These are phyloP conservation scores for Paracamarosporium sp. DNA, from an alignment of 2,329 filamentous ascomycete species.

Conservation along the genomic window DNA sequence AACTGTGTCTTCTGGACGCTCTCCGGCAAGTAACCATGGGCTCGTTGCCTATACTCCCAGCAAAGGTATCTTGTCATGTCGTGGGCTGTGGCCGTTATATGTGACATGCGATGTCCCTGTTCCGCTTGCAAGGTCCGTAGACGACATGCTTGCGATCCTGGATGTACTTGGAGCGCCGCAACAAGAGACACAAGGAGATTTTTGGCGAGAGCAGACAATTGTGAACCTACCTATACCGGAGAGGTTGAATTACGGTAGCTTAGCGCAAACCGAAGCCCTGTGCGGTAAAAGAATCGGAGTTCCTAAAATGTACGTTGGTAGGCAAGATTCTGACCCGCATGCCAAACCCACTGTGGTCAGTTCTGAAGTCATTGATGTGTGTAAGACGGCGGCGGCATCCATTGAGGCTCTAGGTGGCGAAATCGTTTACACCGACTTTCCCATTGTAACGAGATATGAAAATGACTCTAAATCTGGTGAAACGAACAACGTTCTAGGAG, in stretches of 20 bases:
- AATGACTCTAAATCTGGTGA: constrained; percentile 25
- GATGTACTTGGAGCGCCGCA: constrained; percentile 58
- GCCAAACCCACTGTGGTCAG: constrained; percentile 46
- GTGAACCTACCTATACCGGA: constrained; percentile 50
- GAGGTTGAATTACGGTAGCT: constrained; percentile 43
- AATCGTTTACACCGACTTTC: constrained; percentile 54
- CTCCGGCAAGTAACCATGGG: constrained; percentile 64
- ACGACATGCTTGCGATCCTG: constrained; percentile 59
- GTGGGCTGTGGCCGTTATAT: constrained; percentile 64
- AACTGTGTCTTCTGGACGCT: constrained; percentile 63
- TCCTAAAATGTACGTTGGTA: constrained; percentile 60
- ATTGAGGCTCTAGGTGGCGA: constrained; percentile 53
- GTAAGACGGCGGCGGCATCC: constrained; percentile 41
- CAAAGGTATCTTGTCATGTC: constrained; percentile 57
- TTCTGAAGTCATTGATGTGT: constrained; percentile 45
- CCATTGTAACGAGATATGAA: constrained; percentile 55
- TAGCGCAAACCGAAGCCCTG: constrained; percentile 43
- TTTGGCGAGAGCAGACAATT: constrained; percentile 61
- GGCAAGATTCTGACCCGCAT: constrained; percentile 34
- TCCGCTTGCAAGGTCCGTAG: constrained; percentile 59
- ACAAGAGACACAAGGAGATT: constrained; percentile 53
- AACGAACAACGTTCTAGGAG: background rate
- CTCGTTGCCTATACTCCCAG: constrained; percentile 65
- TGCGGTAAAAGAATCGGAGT: constrained; percentile 57
- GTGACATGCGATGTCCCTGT: constrained; percentile 63